Percentiles rank a stretch among this genome's conserved stretches.
Conservation (phyloP, 768 basidiomycete genomes). For the Lentinula sp. region DNA sequence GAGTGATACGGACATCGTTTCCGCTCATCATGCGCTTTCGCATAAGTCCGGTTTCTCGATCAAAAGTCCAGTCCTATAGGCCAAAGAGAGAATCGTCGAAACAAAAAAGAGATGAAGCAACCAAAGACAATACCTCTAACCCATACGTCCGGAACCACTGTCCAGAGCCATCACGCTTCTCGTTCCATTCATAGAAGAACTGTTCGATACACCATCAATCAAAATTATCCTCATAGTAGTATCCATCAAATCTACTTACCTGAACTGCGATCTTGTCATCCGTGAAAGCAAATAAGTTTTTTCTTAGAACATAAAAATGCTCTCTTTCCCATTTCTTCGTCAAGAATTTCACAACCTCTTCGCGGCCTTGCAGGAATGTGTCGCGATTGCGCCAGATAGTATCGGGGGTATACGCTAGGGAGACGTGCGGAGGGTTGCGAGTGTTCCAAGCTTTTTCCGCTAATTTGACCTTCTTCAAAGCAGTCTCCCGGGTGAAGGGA, state of each 20-base stretch:
- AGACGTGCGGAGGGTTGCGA: constrained; percentile 26
- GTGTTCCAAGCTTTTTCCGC: constrained; percentile 51
- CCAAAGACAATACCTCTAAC: constrained; percentile 26
- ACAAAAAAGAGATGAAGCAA: not conserved
- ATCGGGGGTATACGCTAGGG: constrained; percentile 45
- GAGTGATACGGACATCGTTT: constrained; percentile 38
- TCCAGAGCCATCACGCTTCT: constrained; percentile 28
- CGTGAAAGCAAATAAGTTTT: constrained; percentile 48
- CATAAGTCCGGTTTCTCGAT: constrained; percentile 39
- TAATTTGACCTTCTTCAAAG: constrained; percentile 38
- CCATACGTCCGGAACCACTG: constrained; percentile 44
- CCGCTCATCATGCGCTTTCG: constrained; percentile 47
- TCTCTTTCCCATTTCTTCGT: constrained; percentile 48
- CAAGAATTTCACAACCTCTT: constrained; percentile 39
- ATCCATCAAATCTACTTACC: constrained; percentile 20
- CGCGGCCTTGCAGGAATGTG: constrained; percentile 37
- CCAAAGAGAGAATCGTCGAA: not conserved
- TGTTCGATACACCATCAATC: constrained; percentile 2
- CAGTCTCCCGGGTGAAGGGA: constrained; percentile 23
- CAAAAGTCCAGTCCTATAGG: constrained; percentile 50
- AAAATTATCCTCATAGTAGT: too few relatives aligned
- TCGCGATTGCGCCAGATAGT: constrained; percentile 54
- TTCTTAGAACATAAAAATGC: constrained; percentile 41
- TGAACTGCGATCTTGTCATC: constrained; percentile 52
- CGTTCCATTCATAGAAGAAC: constrained; percentile 43